Base-by-base conservation (phyloP, 2,329 filamentous ascomycete genomes). In the Dactylellina sp. region DNA sequence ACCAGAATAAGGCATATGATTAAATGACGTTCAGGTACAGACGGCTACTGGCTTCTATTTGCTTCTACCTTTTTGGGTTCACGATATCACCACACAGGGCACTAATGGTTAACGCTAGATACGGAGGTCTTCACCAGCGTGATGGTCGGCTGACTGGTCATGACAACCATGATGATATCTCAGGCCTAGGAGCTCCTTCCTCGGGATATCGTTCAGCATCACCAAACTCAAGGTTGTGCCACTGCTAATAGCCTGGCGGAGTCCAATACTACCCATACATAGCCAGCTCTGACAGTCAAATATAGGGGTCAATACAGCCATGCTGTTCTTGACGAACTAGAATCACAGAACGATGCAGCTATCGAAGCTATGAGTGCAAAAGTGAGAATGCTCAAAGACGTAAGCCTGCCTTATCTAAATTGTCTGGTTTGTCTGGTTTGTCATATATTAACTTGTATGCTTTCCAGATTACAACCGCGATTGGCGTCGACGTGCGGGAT, bases 401-500 rank as follows among this genome's bases (percentile, higher is more conserved):
- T 96, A 82, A 80, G 90, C 85, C 9, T 12, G 7, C 20, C 16
- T 2, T 14, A 16, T 16, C 37, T 22, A 24, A 2, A 50, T 20
- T 25, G 16, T 35, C 68, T 24, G 49, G n/a, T n/a, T n/a, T n/a
- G n/a, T n/a, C n/a, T n/a, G 28, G 11, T 22, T 49, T 7, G 32
- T 40, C 22, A 24, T 59, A 39, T 44, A 39, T 28, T 66, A 44
- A 50, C 44, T 14, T 61, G 37, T 65, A 25, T 6, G 28, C 49
- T 62, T 42, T 32, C 22, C 39, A 95, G 91, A 90, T 99, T 84
- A 97, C 93, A 0, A 83, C 92, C 39, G 92, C 93, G 3, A 99
- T 99, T 77, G 95, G 95, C 76, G 92, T 96, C 80, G 95, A 98
- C 82, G 98, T 98, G 79, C 88, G 94, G 78, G 91, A 96, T 76